Base-by-base conservation (phyloP, 768 basidiomycete genomes). In the Asterophora parasitica region DNA sequence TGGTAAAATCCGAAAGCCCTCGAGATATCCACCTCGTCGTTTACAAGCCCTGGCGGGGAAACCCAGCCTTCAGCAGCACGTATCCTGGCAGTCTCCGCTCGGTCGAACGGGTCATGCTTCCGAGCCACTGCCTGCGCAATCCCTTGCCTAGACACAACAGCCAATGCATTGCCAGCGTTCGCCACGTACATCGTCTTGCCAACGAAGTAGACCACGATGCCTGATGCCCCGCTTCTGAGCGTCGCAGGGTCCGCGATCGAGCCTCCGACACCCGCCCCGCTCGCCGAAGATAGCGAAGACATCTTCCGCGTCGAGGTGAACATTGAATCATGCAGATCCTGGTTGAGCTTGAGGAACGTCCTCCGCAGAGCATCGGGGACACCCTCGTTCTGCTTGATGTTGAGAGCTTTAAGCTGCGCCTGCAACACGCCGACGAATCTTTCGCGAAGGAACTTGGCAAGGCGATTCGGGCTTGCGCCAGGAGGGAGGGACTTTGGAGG, bases 1-100 rank as follows among this genome's bases (percentile, higher is more conserved):
- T 90, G 83, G 70, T 83, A 97, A 67, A 87, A 92, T 0, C 96
- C 96, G 65, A 98, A 97, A 0, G 90, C 85, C 40, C 94, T 78
- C n/a, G 94, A 93, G 3, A 91, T 78, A 55, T 92, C 88, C 54
- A 89, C 79, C 58, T 93, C 88, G 59, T 95, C 92, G 65, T 94
- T 95, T 51, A 99, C 85, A 38, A 86, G 72, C 3, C 95, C 95
- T 40, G 84, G 81, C 9, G 90, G 88, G 1, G 92, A 92, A 44
- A 99, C 83, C 86, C 90, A 98, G 1, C 92, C 95, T 60, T 97
- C 95, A 7, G 92, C 90, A 1, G 79, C 70, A 20, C 95, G 82
- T 50, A 98, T 97, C n/a, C 94, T 77, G 11, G 73, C 75, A 7
- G 85, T 90, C 68, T 99, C 96, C 5, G 70, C 66, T 12, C 84